A percentile compares a stretch with the other conserved stretches of the same genome.
Conservation (phyloP, 768 basidiomycete species). For the Calocera cornea region DNA sequence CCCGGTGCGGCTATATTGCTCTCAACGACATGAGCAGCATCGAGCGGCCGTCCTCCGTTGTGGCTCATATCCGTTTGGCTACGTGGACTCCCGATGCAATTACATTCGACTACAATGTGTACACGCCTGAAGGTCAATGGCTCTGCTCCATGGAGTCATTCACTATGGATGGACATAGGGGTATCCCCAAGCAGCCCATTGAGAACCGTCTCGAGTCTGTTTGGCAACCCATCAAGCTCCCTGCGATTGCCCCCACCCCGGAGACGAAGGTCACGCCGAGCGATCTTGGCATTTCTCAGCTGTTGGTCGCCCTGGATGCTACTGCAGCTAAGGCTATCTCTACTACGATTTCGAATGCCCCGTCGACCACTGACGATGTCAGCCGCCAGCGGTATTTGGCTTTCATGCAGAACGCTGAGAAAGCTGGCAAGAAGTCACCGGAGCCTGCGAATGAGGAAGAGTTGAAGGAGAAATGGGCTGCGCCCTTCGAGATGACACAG, state of each 20-base stretch:
- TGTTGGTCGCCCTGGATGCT: background rate
- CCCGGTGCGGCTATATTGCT: background rate
- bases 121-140: slow-evolving; percentile 19
- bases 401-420: background rate
- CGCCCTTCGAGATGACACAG: background rate
- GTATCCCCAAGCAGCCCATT: slow-evolving; percentile 18
- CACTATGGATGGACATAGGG: slow-evolving; percentile 24
- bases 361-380: background rate
- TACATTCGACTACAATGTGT: slow-evolving; percentile 20
- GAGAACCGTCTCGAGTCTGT: slow-evolving; percentile 23
- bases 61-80: slow-evolving; percentile 18
- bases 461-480: background rate
- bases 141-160: slow-evolving; percentile 22
- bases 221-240: slow-evolving; percentile 24
- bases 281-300: background rate
- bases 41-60: slow-evolving; percentile 11
- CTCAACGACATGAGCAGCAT: background rate
- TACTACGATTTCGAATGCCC: background rate
- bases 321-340: background rate
- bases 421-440: background rate
- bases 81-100: slow-evolving; percentile 24
- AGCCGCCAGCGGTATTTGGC: background rate
- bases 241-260: slow-evolving; percentile 4
- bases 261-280: background rate
- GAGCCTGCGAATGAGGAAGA: background rate